Evolutionary conservation across 257 asterid species (phyloP).

Genomic region (Haberlea rhodopensis): DNA sequence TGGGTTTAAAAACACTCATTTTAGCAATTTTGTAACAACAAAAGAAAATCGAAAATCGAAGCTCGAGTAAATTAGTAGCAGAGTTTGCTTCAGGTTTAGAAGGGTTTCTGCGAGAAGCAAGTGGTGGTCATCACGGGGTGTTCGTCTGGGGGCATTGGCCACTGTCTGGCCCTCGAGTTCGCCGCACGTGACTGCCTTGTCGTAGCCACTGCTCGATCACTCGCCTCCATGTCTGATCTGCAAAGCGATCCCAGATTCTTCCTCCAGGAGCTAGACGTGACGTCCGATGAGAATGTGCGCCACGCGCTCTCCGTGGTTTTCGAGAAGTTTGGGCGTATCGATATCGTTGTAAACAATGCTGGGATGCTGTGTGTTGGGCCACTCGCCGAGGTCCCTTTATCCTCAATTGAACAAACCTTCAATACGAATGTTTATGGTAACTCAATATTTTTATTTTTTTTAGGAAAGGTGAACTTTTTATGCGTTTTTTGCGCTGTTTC

Average conservation of each 20-base stretch:
- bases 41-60: too few species aligned
- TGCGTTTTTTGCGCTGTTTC: background rate
- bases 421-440: slow-evolving; percentile 84
- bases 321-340: slow-evolving; percentile 69
- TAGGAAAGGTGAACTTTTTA: background rate
- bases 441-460: slow-evolving; percentile 4
- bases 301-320: slow-evolving; percentile 56
- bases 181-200: slow-evolving; percentile 73
- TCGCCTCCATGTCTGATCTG: slow-evolving; percentile 60
- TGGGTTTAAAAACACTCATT: background rate
- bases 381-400: slow-evolving; percentile 76
- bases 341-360: slow-evolving; percentile 84
- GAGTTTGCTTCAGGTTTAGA: background rate
- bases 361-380: slow-evolving; percentile 92
- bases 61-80: background rate
- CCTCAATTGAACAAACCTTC: slow-evolving; percentile 59
- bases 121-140: slow-evolving; percentile 86
- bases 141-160: slow-evolving; percentile 86
- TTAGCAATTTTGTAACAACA: too few species aligned
- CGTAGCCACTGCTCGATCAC: slow-evolving; percentile 83
- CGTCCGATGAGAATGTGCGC: slow-evolving; percentile 64
- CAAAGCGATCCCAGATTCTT: slow-evolving; percentile 60
- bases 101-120: slow-evolving; percentile 36
- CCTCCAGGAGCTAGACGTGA: slow-evolving; percentile 70
- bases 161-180: slow-evolving; percentile 77